A percentile compares a stretch with the other conserved stretches of the same genome.
Evolutionary conservation across 2,329 filamentous ascomycete genomes (phyloP).

Genomic region (Fusarium cicatricum): DNA sequence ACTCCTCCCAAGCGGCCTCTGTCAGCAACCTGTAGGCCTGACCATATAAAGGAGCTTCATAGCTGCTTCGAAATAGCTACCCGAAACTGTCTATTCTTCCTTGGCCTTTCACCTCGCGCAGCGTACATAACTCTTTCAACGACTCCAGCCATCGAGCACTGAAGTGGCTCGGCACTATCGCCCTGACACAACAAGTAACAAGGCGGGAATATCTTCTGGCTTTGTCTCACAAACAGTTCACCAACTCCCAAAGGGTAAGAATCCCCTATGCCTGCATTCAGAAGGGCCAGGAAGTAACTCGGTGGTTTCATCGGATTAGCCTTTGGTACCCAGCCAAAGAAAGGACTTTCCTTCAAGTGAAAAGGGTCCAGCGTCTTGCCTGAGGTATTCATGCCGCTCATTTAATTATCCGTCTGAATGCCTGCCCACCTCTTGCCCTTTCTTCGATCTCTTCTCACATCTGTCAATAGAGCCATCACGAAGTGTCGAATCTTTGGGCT

Average conservation of each 20-base stretch:
- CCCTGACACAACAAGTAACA: too few species aligned
- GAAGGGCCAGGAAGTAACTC: not conserved
- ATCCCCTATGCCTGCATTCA: too few species aligned
- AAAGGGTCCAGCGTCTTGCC: conserved; percentile 2
- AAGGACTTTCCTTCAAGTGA: conserved; percentile 1
- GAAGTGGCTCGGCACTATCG: too few species aligned
- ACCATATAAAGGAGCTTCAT: conserved; percentile 16
- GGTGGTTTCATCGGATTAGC: not conserved
- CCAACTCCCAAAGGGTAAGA: conserved; percentile 1
- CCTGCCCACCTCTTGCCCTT: not conserved
- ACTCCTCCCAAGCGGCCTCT: conserved; percentile 5
- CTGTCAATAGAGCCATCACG: conserved; percentile 1
- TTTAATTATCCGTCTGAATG: conserved; percentile 4
- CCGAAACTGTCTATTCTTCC: not conserved
- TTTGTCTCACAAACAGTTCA: not conserved
- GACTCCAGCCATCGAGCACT: too few species aligned
- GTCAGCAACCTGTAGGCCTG: conserved; percentile 3
- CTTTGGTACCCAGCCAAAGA: not conserved
- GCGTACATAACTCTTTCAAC: too few species aligned
- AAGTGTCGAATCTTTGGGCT: not conserved
- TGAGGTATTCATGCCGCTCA: not conserved
- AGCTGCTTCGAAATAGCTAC: not conserved
- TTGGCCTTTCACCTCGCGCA: not conserved
- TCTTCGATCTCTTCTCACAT: conserved; percentile 20
- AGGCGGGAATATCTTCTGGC: too few species aligned